Percentiles rank a stretch among this genome's conserved stretches.
phyloP scores from a whole-genome alignment of 225 moss, liverwort and hornwort species.

The Pleurozium schreberi region DNA sequence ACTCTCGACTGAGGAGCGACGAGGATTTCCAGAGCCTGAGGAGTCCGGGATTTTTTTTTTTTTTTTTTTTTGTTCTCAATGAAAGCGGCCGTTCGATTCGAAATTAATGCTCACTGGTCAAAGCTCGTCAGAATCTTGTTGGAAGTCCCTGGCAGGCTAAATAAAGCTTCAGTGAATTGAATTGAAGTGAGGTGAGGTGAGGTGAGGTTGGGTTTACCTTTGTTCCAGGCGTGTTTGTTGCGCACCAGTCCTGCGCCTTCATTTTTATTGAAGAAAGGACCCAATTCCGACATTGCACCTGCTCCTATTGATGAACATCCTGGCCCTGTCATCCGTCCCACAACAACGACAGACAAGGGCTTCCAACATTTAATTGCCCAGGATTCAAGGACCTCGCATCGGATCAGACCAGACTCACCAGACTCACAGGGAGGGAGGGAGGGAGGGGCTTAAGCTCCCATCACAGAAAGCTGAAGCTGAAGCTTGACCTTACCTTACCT shows the following conservation, averaged over 20 bases:
- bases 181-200: no score
- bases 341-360: not conserved
- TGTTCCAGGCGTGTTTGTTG: constrained; percentile 67
- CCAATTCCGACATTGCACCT: constrained; percentile 65
- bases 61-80: no score
- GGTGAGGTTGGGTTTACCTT: no score
- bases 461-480: no score
- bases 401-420: no score
- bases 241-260: constrained; percentile 32
- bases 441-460: no score
- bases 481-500: no score
- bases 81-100: not conserved
- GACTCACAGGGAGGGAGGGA: no score
- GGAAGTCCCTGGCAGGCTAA: no score
- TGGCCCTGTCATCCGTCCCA: constrained; percentile 31
- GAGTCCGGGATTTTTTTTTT: no score
- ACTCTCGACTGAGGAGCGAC: not conserved
- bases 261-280: constrained; percentile 60
- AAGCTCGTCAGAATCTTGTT: not conserved
- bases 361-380: not conserved
- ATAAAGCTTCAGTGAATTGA: no score
- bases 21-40: no score
- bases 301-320: constrained; percentile 87
- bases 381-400: not conserved
- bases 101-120: not conserved